A percentile compares a stretch with the other conserved stretches of the same genome.
Evolutionary conservation across 805 yeast species (phyloP).

Genomic region (Schwanniomyces sp.): DNA sequence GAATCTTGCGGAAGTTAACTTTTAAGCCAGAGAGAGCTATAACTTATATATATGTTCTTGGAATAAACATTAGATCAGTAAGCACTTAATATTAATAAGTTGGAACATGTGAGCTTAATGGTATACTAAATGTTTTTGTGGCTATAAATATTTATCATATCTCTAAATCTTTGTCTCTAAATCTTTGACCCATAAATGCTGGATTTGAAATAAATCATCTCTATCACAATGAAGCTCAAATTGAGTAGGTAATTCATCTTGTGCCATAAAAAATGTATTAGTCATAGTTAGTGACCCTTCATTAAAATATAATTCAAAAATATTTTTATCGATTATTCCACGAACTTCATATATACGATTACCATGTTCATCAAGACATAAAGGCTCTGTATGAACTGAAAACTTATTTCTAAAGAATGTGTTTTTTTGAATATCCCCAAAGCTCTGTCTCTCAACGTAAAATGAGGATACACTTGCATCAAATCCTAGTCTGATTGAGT

Average conservation of each 20-base stretch:
- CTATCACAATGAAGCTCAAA: not conserved
- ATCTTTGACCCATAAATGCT: not conserved
- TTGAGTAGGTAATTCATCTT: conserved; percentile 4
- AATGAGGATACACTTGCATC: conserved; percentile 19
- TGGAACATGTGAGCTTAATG: too few species aligned
- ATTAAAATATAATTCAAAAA: conserved; percentile 29
- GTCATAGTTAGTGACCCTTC: conserved; percentile 26
- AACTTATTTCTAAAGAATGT: conserved; percentile 24
- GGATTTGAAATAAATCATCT: not conserved
- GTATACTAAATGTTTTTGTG: too few species aligned
- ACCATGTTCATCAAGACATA: conserved; percentile 10
- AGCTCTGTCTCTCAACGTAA: conserved; percentile 23
- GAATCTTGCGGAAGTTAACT: too few species aligned
- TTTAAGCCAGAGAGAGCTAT: too few species aligned
- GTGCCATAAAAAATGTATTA: conserved; percentile 24
- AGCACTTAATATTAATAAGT: too few species aligned
- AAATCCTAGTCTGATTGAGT: conserved; percentile 21
- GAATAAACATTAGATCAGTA: too few species aligned
- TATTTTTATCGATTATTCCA: conserved; percentile 27
- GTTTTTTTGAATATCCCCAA: conserved; percentile 15
- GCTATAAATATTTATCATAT: too few species aligned
- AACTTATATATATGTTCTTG: too few species aligned
- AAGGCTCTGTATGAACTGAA: conserved; percentile 19
- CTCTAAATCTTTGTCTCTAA: too few species aligned
- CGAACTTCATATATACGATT: conserved; percentile 17